Evolutionary conservation across 345 rosid genomes (phyloP).

Genomic region (Balakata baccata): DNA sequence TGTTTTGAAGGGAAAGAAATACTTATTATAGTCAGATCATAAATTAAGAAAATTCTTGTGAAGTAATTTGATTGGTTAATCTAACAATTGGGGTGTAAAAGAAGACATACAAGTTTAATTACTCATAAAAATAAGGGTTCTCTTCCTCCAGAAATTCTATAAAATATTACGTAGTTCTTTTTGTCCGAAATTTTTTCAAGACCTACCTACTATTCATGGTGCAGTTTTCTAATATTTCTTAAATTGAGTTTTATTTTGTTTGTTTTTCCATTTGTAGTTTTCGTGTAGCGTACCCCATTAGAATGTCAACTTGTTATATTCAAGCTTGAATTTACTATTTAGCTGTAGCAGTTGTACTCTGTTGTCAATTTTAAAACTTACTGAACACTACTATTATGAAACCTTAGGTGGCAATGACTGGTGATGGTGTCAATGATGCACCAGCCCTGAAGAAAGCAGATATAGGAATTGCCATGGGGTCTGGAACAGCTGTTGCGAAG

Average conservation of each 20-base stretch:
- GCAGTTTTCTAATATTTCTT: background rate
- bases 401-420: conserved; percentile 97
- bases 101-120: background rate
- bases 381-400: conserved; percentile 4
- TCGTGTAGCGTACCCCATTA: too few relatives aligned
- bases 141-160: background rate
- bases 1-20: background rate
- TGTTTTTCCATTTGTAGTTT: too few relatives aligned
- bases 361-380: background rate
- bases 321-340: background rate
- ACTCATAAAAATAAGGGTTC: background rate
- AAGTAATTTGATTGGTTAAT: background rate
- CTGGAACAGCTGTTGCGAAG: conserved; percentile 99
- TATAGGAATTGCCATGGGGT: conserved; percentile 99
- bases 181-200: background rate
- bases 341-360: background rate
- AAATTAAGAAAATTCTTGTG: background rate
- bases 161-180: background rate
- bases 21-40: background rate
- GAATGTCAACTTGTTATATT: background rate
- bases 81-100: background rate
- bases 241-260: background rate
- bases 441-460: conserved; percentile 97
- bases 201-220: background rate
- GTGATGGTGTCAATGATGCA: conserved; percentile 99